Base-by-base conservation (phyloP, 2,329 filamentous ascomycete genomes). In the Curvularia spicifera region DNA sequence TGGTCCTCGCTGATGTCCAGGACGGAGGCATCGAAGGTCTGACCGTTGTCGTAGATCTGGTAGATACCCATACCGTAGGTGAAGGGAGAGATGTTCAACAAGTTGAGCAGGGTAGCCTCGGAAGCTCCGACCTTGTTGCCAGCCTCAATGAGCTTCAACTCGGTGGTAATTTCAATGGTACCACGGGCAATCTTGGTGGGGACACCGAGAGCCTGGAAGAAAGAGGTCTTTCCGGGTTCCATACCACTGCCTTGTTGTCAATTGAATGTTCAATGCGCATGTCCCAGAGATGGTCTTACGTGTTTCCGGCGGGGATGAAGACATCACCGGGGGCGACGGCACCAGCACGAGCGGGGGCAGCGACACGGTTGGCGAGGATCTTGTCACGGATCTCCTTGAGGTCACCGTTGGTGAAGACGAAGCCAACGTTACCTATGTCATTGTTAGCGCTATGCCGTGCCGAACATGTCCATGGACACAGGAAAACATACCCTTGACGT, bases 171-270 rank as follows among this genome's bases (percentile, higher is more conserved):
- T 91, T 99, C 95, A 84, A 99, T 99, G 84, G 95, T 99, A 96
- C 95, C 96, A 96, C 95, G 95, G 80, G 95, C 95, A 85, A 99
- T 99, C 93, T 99, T 99, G 88, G 95, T 99, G 80, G 95, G 95
- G 80, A 99, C 93, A 92, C 94, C 94, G 83, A 99, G 95, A 78
- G 95, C 95, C 90, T 99, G 95, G 93, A 99, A 99, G 93, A 99
- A 99, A 80, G 95, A 98, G 78, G 95, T 99, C 91, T 99, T 99
- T 83, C 96, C 96, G 80, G 95, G 96, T 84, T 99, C 95, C 95
- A 99, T 99, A 85, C 95, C 95, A 78, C 71, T 75, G 53, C 37
- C 6, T 31, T 43, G 5, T 28, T 61, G 60, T 74, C 51, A 73
- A 53, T 59, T 50, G 47, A 0, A n/a, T 39, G 53, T 48, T 46